phyloP scores from a whole-genome alignment of 1,284 basidiomycete genomes.

The Cutaneotrichosporon cavernicola region DNA sequence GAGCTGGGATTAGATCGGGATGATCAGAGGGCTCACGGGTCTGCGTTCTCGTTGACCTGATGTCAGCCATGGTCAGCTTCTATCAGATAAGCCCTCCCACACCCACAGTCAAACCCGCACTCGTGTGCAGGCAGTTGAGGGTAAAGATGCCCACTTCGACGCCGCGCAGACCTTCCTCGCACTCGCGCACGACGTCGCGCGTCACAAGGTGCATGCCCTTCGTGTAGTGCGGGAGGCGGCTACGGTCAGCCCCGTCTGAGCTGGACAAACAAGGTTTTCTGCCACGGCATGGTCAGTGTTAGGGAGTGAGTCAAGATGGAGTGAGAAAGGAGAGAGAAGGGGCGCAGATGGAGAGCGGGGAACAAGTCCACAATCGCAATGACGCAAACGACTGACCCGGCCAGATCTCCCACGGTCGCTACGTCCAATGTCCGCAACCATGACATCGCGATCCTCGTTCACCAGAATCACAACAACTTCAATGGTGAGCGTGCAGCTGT shows the following conservation, averaged over 20 bases:
- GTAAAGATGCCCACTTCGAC: conserved; percentile 62
- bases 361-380: not conserved
- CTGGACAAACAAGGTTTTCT: conserved; percentile 68
- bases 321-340: not conserved
- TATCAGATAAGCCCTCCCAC: conserved; percentile 16
- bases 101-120: conserved; percentile 82
- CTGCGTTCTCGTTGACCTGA: conserved; percentile 49
- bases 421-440: not conserved
- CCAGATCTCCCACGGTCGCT: conserved; percentile 5
- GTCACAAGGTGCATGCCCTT: conserved; percentile 80
- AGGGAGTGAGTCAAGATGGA: not conserved
- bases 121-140: conserved; percentile 77
- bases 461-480: conserved; percentile 7
- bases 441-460: not conserved
- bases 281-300: conserved; percentile 72
- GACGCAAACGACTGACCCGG: not conserved
- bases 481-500: conserved; percentile 11
- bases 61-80: conserved; percentile 1
- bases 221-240: conserved; percentile 48
- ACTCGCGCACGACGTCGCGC: conserved; percentile 68
- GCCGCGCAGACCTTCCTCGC: conserved; percentile 68
- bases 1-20: conserved; percentile 2
- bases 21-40: conserved; percentile 38
- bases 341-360: not conserved
- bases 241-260: conserved; percentile 20